Percentiles rank a stretch among this genome's conserved stretches.
phyloP scores from a whole-genome alignment of 495 filamentous ascomycete genomes.

The Hypoxylon fuscum region DNA sequence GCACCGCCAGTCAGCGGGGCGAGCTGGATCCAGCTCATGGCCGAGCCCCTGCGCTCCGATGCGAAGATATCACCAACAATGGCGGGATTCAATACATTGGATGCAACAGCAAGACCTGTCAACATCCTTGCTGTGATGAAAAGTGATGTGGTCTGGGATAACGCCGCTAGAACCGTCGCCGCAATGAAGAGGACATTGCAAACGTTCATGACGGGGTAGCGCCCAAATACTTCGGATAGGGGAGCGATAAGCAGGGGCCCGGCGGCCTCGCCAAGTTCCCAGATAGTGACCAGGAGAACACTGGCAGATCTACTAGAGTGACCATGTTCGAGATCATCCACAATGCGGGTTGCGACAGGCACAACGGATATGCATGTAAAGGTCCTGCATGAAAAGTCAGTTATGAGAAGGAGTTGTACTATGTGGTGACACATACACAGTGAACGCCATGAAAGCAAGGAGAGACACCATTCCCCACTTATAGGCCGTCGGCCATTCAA shows the following conservation, averaged over 20 bases:
- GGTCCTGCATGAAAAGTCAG: constrained; percentile 49
- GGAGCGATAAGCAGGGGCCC: constrained; percentile 69
- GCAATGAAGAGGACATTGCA: constrained; percentile 62
- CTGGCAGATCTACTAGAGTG: constrained; percentile 53
- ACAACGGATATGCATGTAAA: constrained; percentile 66
- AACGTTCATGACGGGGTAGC: constrained; percentile 62
- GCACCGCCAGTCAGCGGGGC: constrained; percentile 61
- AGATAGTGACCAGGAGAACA: constrained; percentile 65
- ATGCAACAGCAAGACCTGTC: constrained; percentile 61
- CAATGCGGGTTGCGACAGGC: constrained; percentile 60
- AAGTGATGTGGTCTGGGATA: constrained; percentile 48
- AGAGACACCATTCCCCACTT: constrained; percentile 60
- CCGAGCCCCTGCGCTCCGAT: constrained; percentile 58
- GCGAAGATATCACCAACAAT: constrained; percentile 68
- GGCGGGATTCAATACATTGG: constrained; percentile 65
- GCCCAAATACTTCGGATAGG: constrained; percentile 64
- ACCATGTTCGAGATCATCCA: constrained; percentile 53
- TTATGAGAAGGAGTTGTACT: neutral
- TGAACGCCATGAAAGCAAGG: constrained; percentile 62
- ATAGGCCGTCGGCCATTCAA: constrained; percentile 60
- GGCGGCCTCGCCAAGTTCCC: constrained; percentile 64
- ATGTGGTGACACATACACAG: constrained; percentile 53
- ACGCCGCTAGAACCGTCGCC: constrained; percentile 54
- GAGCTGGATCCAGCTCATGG: constrained; percentile 59
- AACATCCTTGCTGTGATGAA: constrained; percentile 60